A percentile compares a stretch with the other conserved stretches of the same genome.
Evolutionary conservation across 495 filamentous ascomycete species (phyloP).

Genomic region (Penicilliopsis zonata): DNA sequence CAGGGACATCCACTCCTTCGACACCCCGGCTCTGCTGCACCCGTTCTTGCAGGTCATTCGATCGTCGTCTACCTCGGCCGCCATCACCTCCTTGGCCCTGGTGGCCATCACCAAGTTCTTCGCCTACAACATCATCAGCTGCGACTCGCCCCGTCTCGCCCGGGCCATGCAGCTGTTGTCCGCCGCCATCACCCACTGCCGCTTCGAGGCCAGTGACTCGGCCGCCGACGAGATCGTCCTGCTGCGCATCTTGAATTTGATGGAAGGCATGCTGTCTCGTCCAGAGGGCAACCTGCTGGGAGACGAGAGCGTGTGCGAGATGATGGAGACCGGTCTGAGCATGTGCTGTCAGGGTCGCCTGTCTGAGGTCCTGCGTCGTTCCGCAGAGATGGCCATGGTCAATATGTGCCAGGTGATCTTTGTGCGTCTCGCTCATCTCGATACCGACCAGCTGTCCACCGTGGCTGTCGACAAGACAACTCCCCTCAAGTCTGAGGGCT

Average conservation of each 20-base stretch:
- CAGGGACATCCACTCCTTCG: constrained; percentile 83
- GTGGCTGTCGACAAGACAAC: constrained; percentile 41
- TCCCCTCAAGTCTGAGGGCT: constrained; percentile 40
- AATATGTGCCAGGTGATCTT: constrained; percentile 98
- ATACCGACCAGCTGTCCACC: constrained; percentile 54
- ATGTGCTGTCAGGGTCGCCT: constrained; percentile 93
- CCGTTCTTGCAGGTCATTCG: constrained; percentile 97
- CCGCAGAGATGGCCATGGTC: constrained; percentile 94
- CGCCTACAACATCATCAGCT: constrained; percentile 80
- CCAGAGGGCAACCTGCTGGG: constrained; percentile 84
- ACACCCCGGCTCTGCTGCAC: constrained; percentile 80
- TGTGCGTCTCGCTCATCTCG: constrained; percentile 74
- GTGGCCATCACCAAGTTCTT: constrained; percentile 97
- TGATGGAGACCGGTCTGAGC: constrained; percentile 97
- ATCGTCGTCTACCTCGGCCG: constrained; percentile 88
- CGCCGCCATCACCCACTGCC: constrained; percentile 91
- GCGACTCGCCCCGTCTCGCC: constrained; percentile 69
- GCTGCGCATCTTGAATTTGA: constrained; percentile 85
- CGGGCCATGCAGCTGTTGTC: constrained; percentile 92
- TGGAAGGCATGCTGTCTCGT: constrained; percentile 94
- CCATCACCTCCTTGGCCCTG: constrained; percentile 88
- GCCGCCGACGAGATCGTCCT: constrained; percentile 92
- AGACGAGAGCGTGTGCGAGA: constrained; percentile 95
- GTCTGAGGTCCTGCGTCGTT: constrained; percentile 79
- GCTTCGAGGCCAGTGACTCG: constrained; percentile 92